Conservation (phyloP, 2,329 filamentous ascomycete species). For the Madurella mycetomatis region DNA sequence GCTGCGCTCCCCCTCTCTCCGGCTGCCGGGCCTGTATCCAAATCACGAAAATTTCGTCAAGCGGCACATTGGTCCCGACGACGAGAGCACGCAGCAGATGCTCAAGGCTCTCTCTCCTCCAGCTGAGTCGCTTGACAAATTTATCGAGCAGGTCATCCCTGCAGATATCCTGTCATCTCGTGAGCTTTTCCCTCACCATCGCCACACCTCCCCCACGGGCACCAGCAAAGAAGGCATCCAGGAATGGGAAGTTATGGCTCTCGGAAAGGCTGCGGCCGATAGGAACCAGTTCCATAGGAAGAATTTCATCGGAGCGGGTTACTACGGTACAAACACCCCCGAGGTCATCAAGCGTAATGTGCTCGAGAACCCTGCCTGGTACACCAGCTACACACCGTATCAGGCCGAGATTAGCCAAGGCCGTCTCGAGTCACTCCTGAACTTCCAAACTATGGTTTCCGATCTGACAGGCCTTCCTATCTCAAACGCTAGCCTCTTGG, state of each 20-base stretch:
- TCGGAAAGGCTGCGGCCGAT: conserved; percentile 32
- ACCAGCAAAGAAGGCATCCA: conserved; percentile 42
- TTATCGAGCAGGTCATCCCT: conserved; percentile 80
- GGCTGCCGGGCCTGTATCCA: conserved; percentile 20
- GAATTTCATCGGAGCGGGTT: conserved; percentile 82
- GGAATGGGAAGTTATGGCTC: conserved; percentile 56
- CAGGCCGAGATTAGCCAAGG: conserved; percentile 97
- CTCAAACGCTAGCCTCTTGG: conserved; percentile 84
- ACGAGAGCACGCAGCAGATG: conserved; percentile 69
- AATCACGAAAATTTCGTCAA: conserved; percentile 64
- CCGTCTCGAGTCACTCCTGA: conserved; percentile 82
- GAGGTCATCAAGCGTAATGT: conserved; percentile 91
- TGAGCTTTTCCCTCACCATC: conserved; percentile 53
- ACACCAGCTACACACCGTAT: conserved; percentile 96
- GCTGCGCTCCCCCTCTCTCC: conserved; percentile 3
- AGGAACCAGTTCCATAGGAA: conserved; percentile 39
- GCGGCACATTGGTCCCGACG: conserved; percentile 81
- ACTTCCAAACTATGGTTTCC: conserved; percentile 90
- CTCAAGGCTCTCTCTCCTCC: conserved; percentile 73
- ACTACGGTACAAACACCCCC: conserved; percentile 81
- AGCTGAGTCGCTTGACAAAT: conserved; percentile 69
- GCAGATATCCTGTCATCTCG: conserved; percentile 68
- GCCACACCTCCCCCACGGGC: conserved; percentile 34
- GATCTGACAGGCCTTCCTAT: conserved; percentile 85
- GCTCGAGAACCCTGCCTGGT: conserved; percentile 91